Conservation (phyloP, 2,329 filamentous ascomycete genomes). For the Metarhizium album region DNA sequence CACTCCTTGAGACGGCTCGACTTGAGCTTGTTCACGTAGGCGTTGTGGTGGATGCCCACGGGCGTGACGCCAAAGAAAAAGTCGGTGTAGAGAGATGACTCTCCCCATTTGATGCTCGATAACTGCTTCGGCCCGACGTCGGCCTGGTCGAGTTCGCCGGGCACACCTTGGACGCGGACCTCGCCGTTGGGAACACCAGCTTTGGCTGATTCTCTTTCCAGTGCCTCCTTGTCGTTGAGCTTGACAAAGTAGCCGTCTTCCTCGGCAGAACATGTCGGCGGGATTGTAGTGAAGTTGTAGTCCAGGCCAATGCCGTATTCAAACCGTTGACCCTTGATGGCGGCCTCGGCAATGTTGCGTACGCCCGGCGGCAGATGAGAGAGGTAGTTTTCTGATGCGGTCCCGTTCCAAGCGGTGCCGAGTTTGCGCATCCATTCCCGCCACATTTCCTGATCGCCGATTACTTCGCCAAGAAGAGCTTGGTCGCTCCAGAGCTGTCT, state of each 20-base stretch:
- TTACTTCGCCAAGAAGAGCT: constrained; percentile 26
- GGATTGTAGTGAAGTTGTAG: constrained; percentile 26
- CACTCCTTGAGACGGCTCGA: constrained; percentile 20
- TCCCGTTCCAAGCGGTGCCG: constrained; percentile 22
- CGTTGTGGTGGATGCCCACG: constrained; percentile 27
- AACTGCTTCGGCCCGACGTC: not conserved
- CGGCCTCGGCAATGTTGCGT: constrained; percentile 16
- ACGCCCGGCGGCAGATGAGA: constrained; percentile 11
- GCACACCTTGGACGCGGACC: constrained; percentile 17
- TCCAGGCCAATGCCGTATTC: constrained; percentile 29
- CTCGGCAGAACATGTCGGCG: constrained; percentile 17
- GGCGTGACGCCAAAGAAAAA: constrained; percentile 25
- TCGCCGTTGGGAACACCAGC: constrained; percentile 10
- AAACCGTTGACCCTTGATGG: constrained; percentile 19
- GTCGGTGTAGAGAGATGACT: constrained; percentile 24
- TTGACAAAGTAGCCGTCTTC: constrained; percentile 25
- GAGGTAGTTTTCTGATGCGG: constrained; percentile 7
- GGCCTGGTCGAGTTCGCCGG: constrained; percentile 14
- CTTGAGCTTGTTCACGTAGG: constrained; percentile 23
- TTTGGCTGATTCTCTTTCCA: constrained; percentile 15
- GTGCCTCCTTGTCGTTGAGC: constrained; percentile 14
- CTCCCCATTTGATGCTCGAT: constrained; percentile 17
- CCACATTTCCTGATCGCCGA: constrained; percentile 28
- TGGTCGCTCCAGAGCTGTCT: constrained; percentile 27
- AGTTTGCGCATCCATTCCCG: constrained; percentile 21